These are phyloP conservation scores for Leptographium flavum DNA, from an alignment of 2,329 filamentous ascomycete genomes.

Conservation along the genomic window DNA sequence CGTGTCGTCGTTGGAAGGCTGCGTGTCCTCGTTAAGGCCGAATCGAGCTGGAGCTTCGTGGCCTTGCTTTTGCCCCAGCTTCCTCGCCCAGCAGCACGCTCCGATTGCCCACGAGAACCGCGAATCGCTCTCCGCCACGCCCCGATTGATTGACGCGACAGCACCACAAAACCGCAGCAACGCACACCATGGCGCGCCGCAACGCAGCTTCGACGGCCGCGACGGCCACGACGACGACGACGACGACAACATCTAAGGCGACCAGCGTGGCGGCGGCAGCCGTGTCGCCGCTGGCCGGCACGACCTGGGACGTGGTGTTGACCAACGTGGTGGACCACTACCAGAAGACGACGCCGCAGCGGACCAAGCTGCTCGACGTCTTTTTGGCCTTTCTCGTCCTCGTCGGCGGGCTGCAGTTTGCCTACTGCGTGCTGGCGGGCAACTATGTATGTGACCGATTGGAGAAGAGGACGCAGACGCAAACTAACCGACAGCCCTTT, in stretches of 20 bases:
- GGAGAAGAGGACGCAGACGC: neutral
- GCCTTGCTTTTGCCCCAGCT: no score
- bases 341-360: constrained; percentile 66
- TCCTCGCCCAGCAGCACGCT: no score
- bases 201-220: neutral
- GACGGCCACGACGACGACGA: neutral
- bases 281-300: neutral
- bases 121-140: no score
- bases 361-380: constrained; percentile 79
- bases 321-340: constrained; percentile 66
- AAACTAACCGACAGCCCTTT: constrained; percentile 55
- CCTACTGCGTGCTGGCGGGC: constrained; percentile 81
- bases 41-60: no score
- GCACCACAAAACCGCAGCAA: no score
- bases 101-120: no score
- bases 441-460: constrained; percentile 63
- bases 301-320: constrained; percentile 39
- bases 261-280: neutral
- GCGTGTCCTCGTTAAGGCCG: no score
- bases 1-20: no score
- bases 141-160: no score
- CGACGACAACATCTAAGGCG: no score
- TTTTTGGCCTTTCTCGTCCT: constrained; percentile 81
- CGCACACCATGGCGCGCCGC: no score
- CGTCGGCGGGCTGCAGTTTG: constrained; percentile 81